A percentile compares a stretch with the other conserved stretches of the same genome.
Conservation (phyloP, 306 rosid species). For the Vachellia collinsii region DNA sequence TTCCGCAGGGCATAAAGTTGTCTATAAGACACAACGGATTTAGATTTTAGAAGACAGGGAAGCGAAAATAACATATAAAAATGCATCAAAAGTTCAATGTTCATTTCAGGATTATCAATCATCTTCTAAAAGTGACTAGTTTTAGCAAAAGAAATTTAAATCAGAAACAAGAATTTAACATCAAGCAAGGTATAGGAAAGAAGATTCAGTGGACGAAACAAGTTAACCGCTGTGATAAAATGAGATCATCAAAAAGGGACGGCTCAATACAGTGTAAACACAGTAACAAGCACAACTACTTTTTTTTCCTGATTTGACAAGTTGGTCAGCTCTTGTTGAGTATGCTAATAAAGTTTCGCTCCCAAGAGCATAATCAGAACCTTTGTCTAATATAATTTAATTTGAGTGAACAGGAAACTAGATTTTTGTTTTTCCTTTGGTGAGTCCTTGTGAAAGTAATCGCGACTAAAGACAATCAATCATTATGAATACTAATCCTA, state of each 20-base stretch:
- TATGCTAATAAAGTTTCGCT: conserved; percentile 27
- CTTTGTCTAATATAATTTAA: conserved; percentile 4
- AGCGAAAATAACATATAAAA: conserved; percentile 32
- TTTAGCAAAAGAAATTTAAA: neutral
- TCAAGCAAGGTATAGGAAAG: conserved; percentile 15
- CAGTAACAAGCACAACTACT: conserved; percentile 24
- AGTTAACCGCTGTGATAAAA: neutral
- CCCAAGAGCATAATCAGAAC: conserved; percentile 7
- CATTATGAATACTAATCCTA: conserved; percentile 24
- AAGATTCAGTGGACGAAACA: conserved; percentile 13
- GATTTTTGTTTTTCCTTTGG: conserved; percentile 4
- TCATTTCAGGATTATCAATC: conserved; percentile 25
- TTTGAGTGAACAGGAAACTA: conserved; percentile 27
- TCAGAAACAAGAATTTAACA: neutral
- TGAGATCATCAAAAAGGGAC: neutral
- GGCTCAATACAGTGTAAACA: neutral
- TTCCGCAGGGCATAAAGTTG: conserved; percentile 37
- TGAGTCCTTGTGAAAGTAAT: neutral
- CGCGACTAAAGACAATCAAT: conserved; percentile 27
- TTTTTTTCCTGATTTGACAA: conserved; percentile 14
- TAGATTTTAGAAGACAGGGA: conserved; percentile 34
- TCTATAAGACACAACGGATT: conserved; percentile 26
- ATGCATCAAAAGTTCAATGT: conserved; percentile 19
- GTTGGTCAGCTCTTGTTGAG: conserved; percentile 3
- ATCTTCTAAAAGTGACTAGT: conserved; percentile 28